phyloP scores from a whole-genome alignment of 768 basidiomycete species.

The Holtermannia corniformis region DNA sequence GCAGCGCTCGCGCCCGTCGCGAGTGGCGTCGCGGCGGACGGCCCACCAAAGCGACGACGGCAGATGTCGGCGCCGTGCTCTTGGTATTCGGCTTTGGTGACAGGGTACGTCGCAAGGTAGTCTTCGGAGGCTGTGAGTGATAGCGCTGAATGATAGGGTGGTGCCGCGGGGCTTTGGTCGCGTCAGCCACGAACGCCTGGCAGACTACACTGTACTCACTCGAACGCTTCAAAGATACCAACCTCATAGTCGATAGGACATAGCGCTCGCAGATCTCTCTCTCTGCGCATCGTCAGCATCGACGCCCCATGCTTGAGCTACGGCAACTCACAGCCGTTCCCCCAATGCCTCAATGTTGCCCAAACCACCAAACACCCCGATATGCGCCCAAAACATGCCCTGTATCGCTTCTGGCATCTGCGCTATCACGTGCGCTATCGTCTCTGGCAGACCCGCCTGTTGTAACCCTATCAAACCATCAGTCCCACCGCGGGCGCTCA shows the following conservation, averaged over 20 bases:
- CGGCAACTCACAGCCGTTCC: conserved; percentile 57
- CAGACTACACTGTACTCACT: conserved; percentile 51
- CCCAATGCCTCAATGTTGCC: conserved; percentile 65
- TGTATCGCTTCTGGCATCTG: conserved; percentile 68
- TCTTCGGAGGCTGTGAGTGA: conserved; percentile 51
- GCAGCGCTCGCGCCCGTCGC: conserved; percentile 16
- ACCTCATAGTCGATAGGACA: conserved; percentile 77
- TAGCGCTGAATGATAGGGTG: conserved; percentile 30
- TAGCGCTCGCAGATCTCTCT: conserved; percentile 62
- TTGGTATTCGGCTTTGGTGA: conserved; percentile 73
- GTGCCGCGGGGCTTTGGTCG: conserved; percentile 19
- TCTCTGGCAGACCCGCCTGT: conserved; percentile 67
- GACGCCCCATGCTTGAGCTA: no score
- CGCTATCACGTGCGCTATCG: conserved; percentile 66
- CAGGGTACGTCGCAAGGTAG: conserved; percentile 49
- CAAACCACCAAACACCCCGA: conserved; percentile 79
- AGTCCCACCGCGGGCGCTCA: neutral
- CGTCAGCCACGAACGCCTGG: neutral
- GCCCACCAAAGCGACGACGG: conserved; percentile 57
- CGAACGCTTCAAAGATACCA: conserved; percentile 56
- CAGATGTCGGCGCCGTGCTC: conserved; percentile 70
- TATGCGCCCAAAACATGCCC: conserved; percentile 93
- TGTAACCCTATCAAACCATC: conserved; percentile 51
- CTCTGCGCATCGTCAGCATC: conserved; percentile 44
- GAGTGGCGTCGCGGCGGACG: neutral